Evolutionary conservation across 352 stramenopile genomes (phyloP).

Genomic region (Saprolegnia parasitica): DNA sequence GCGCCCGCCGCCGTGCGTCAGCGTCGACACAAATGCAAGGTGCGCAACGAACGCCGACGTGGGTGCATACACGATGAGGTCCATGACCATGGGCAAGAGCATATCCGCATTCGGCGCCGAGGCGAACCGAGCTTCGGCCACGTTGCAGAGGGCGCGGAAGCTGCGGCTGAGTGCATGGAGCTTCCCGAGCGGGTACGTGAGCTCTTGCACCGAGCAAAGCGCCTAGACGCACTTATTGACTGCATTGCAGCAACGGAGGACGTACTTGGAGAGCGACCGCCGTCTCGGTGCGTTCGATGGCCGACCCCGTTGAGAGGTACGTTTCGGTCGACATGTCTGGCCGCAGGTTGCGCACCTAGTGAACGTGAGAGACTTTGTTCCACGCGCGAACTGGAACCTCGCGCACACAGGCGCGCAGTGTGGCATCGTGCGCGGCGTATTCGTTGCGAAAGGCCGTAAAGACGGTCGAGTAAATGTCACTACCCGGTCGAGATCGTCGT

Average conservation of each 20-base stretch:
- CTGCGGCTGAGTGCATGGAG: constrained; percentile 52
- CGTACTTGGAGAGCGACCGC: constrained; percentile 38
- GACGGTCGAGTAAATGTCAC: constrained; percentile 55
- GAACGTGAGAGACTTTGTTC: too few relatives aligned
- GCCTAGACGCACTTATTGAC: constrained; percentile 31
- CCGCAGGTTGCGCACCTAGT: constrained; percentile 23
- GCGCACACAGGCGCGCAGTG: constrained; percentile 49
- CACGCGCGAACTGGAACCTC: constrained; percentile 29
- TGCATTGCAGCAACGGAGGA: constrained; percentile 28
- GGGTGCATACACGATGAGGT: constrained; percentile 37
- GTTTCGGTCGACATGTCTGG: constrained; percentile 15
- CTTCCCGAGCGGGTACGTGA: constrained; percentile 51
- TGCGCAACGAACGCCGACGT: constrained; percentile 56
- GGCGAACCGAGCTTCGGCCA: constrained; percentile 59
- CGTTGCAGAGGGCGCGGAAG: constrained; percentile 61
- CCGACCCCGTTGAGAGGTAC: constrained; percentile 1
- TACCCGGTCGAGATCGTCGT: constrained; percentile 10
- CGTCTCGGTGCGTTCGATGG: neutral
- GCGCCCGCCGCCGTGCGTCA: constrained; percentile 67
- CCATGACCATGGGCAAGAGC: constrained; percentile 57
- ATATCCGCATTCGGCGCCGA: constrained; percentile 62
- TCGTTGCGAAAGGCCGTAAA: constrained; percentile 47
- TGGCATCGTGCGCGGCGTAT: constrained; percentile 42
- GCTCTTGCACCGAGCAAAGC: constrained; percentile 45
- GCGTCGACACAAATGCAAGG: constrained; percentile 71